Percentiles rank a stretch among this genome's conserved stretches.
These are phyloP conservation scores for Carpinus viminea DNA, from an alignment of 306 rosid species.

Conservation along the genomic window DNA sequence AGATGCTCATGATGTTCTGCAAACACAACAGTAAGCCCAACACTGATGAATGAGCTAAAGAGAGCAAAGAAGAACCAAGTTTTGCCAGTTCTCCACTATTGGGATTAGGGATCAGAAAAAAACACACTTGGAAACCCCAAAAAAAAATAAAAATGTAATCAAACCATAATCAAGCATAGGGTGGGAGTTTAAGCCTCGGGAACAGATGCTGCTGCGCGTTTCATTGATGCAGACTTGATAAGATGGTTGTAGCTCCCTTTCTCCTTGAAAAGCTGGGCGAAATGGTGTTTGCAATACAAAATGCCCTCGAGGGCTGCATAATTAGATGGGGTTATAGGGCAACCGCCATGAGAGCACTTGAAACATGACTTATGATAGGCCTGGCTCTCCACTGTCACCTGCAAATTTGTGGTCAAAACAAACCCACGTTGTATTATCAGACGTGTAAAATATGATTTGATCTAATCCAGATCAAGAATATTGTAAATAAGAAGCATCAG, in stretches of 20 bases:
- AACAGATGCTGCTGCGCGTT: conserved; percentile 57
- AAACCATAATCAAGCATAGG: neutral
- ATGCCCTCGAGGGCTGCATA: conserved; percentile 94
- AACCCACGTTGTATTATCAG: neutral
- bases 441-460: neutral
- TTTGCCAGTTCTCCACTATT: conserved; percentile 33
- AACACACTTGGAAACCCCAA: conserved; percentile 22
- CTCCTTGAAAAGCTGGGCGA: conserved; percentile 94
- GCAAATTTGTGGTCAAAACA: conserved; percentile 11
- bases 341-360: conserved; percentile 97
- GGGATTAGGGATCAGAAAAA: conserved; percentile 1
- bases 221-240: conserved; percentile 72
- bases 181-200: conserved; percentile 54
- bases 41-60: conserved; percentile 23
- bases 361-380: conserved; percentile 87
- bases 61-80: conserved; percentile 23
- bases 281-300: conserved; percentile 96
- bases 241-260: conserved; percentile 78
- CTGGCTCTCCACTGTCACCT: conserved; percentile 97
- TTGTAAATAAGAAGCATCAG: neutral
- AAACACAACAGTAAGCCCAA: conserved; percentile 32
- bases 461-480: neutral
- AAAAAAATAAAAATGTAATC: conserved; percentile 21
- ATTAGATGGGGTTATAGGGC: conserved; percentile 82
- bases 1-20: conserved; percentile 20